These are phyloP conservation scores for Syncephalastrum racemosum DNA, from an alignment of 371 early-diverging fungal species.

Conservation along the genomic window DNA sequence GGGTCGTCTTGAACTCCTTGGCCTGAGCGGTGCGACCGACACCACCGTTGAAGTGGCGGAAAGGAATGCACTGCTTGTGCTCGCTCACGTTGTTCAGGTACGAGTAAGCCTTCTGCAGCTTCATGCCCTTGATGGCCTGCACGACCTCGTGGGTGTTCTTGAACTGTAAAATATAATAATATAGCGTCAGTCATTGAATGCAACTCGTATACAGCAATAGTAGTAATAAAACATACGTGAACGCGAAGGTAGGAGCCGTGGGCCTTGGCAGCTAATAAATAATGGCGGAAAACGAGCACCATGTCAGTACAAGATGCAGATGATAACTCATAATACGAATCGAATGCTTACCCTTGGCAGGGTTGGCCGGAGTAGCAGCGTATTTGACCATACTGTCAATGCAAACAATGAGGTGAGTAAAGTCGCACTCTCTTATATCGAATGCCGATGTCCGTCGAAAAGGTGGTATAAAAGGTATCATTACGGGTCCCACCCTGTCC, in stretches of 20 bases:
- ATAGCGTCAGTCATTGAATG: conserved; percentile 4
- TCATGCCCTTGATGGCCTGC: conserved; percentile 92
- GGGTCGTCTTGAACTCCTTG: conserved; percentile 86
- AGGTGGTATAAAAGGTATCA: too few relatives aligned
- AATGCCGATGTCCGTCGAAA: conserved; percentile 1
- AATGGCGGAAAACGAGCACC: too few relatives aligned
- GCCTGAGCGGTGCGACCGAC: conserved; percentile 97
- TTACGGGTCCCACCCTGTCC: too few relatives aligned
- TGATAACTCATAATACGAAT: neutral
- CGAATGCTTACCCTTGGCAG: conserved; percentile 50
- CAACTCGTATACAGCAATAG: neutral
- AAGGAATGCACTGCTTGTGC: conserved; percentile 97
- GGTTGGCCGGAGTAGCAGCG: conserved; percentile 58
- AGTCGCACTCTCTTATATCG: neutral
- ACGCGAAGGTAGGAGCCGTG: conserved; percentile 97
- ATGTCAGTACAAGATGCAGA: neutral
- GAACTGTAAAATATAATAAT: conserved; percentile 45
- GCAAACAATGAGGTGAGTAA: conserved; percentile 10
- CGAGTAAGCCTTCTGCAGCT: conserved; percentile 90
- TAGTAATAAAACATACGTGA: conserved; percentile 57
- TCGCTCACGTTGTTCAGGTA: conserved; percentile 94
- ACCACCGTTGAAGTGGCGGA: conserved; percentile 96
- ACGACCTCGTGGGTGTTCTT: conserved; percentile 99
- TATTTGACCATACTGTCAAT: conserved; percentile 53
- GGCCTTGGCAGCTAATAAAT: conserved; percentile 81